A percentile compares a stretch with the other conserved stretches of the same genome.
These are phyloP conservation scores for Candida albicans DNA, from an alignment of 1,139 yeast genomes.

Conservation along the genomic window DNA sequence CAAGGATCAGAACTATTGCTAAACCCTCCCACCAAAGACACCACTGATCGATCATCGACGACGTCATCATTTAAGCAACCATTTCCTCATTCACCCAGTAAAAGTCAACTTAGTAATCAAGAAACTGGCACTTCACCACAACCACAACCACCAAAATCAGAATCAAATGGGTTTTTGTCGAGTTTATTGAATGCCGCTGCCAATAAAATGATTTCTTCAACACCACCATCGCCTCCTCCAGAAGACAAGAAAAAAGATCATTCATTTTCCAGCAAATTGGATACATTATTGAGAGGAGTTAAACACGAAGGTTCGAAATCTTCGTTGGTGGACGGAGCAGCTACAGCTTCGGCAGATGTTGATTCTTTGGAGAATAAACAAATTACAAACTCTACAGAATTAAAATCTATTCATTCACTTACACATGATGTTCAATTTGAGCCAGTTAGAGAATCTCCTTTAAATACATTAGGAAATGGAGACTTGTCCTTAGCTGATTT, in stretches of 20 bases:
- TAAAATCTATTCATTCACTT: slow-evolving; percentile 7
- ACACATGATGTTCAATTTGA: slow-evolving; percentile 46
- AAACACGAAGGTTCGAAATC: slow-evolving; percentile 14
- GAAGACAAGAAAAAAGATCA: slow-evolving; percentile 17
- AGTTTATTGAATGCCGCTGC: slow-evolving; percentile 32
- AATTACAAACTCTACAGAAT: slow-evolving; percentile 3
- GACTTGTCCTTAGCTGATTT: slow-evolving; percentile 62
- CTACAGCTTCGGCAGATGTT: slow-evolving; percentile 4
- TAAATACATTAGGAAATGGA: slow-evolving; percentile 72
- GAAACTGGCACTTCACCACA: background rate
- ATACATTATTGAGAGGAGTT: slow-evolving; percentile 19
- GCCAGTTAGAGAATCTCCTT: slow-evolving; percentile 56
- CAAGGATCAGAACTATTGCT: background rate
- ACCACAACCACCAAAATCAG: slow-evolving; percentile 10
- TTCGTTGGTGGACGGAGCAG: background rate
- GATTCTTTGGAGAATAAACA: slow-evolving; percentile 6
- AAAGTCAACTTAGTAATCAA: background rate
- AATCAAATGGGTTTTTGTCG: slow-evolving; percentile 25
- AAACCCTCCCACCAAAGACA: background rate
- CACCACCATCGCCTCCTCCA: slow-evolving; percentile 3
- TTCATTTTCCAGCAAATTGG: slow-evolving; percentile 20
- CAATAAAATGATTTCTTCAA: slow-evolving; percentile 17
- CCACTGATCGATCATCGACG: background rate
- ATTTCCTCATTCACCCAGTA: background rate
- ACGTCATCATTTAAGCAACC: background rate